Base-by-base conservation (phyloP, 2,329 filamentous ascomycete genomes). In the Aspergillus ustus region DNA sequence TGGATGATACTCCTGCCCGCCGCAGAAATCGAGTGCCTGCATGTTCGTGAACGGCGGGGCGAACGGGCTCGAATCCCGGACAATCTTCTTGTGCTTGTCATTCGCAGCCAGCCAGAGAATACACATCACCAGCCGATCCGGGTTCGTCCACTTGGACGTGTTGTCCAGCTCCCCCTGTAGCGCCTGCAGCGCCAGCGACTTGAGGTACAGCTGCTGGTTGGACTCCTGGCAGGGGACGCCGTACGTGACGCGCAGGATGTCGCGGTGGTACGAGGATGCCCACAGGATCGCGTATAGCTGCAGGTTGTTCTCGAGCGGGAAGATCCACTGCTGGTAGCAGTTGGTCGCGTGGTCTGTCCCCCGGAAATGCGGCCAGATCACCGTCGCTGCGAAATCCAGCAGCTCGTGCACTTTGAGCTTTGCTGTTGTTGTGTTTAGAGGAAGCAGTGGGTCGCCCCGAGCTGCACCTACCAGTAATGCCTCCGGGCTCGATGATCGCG, bases 201-300 rank as follows among this genome's bases (percentile, higher is more conserved):
- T 61, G 13, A 58, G 56, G 25, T 63, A 44, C 9, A 63, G 37
- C 43, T 63, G 61, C 43, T 61, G 50, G n/a, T 49, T 54, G 2
- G 61, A 58, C 6, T 63, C 58, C 9, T 52, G 20, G 28, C 17
- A 11, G 9, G 37, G 46, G 11, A 49, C 49, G 1, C 58, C 61
- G n/a, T 63, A 48, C 9, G 43, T 63, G 7, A 59, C 20, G 48
- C 54, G 58, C 17, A 63, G 37, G 9, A 61, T 44, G 20, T 63
- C 58, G 15, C 61, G 54, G 22, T 63, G 58, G 40, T 54, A 63
- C 19, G 61, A 60, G 2, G 58, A 29, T 1, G 48, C 20, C 61
- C 61, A 63, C 1, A 63, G 37, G 11, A 56, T 46, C 13, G 37
- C 45, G 43, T 61, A 63, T 3, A 54, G 7, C 2, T 45, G 1